Evolutionary conservation across 192 early-diverging fungal genomes (phyloP).

Genomic region (Neocallimastix lanati): DNA sequence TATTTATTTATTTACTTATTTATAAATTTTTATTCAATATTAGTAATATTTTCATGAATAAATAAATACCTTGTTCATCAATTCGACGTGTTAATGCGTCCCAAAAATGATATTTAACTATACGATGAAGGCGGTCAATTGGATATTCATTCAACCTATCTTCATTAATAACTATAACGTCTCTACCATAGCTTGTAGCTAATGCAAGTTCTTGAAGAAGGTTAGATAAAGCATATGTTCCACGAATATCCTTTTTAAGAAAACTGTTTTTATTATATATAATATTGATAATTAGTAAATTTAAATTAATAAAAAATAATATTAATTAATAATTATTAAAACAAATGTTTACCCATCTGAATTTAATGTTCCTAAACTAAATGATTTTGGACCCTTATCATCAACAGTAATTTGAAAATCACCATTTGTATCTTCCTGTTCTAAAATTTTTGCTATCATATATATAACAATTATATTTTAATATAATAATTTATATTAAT

Average conservation of each 20-base stretch:
- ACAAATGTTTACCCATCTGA: constrained; percentile 70
- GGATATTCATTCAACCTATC: constrained; percentile 85
- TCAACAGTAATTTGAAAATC: constrained; percentile 88
- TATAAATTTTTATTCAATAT: too few species aligned
- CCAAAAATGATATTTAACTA: constrained; percentile 91
- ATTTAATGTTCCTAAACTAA: constrained; percentile 66
- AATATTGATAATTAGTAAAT: too few species aligned
- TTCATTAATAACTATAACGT: constrained; percentile 76
- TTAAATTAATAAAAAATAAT: too few species aligned
- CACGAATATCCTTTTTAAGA: constrained; percentile 74
- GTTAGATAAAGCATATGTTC: constrained; percentile 88
- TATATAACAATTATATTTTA: background rate
- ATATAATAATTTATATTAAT: too few species aligned
- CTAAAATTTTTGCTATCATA: constrained; percentile 33
- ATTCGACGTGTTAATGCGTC: constrained; percentile 81
- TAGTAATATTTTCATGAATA: too few species aligned
- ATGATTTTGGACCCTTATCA: constrained; percentile 76
- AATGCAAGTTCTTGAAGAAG: constrained; percentile 87
- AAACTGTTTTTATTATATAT: constrained; percentile 1
- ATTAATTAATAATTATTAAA: too few species aligned
- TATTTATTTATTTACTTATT: too few species aligned
- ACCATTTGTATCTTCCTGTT: constrained; percentile 88
- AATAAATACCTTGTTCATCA: constrained; percentile 25
- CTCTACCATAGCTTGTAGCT: constrained; percentile 70
- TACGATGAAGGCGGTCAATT: constrained; percentile 65